Percentiles rank a stretch among this genome's conserved stretches.
phyloP scores from a whole-genome alignment of 495 filamentous ascomycete species.

The Hyaloscypha bicolor region DNA sequence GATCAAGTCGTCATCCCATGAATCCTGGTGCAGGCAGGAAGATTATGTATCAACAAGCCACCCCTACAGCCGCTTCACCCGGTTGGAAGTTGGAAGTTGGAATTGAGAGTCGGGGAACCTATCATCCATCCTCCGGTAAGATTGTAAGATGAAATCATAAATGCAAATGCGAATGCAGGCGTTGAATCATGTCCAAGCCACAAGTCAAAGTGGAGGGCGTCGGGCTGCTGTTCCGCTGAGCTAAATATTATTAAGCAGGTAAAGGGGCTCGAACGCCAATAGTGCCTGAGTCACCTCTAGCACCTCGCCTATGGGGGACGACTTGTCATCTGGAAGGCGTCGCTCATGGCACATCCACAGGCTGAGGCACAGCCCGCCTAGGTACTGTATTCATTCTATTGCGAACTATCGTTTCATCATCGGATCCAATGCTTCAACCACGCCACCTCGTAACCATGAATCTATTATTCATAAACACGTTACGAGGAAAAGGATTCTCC shows the following conservation, averaged over 20 bases:
- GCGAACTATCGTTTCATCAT: constrained; percentile 1
- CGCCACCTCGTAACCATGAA: not conserved
- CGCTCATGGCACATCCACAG: not conserved
- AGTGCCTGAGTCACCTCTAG: not conserved
- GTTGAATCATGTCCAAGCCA: not conserved
- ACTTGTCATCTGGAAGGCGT: not conserved
- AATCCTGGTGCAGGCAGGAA: no score
- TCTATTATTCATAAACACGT: constrained; percentile 1
- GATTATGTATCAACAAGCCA: not conserved
- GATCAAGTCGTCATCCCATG: no score
- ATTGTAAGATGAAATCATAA: not conserved
- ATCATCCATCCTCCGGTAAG: not conserved
- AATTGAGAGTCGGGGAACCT: not conserved
- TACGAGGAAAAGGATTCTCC: not conserved
- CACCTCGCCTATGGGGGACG: not conserved
- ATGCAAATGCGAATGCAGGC: not conserved
- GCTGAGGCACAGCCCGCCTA: not conserved
- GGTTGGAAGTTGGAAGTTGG: not conserved
- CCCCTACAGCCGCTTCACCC: no score
- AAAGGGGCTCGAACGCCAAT: not conserved
- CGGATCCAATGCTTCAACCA: not conserved
- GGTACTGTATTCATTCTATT: not conserved
- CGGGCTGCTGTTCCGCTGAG: not conserved
- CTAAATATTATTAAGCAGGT: not conserved
- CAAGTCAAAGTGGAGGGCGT: not conserved